Evolutionary conservation across 2,329 filamentous ascomycete genomes (phyloP).

Genomic region (Didymella lethalis): DNA sequence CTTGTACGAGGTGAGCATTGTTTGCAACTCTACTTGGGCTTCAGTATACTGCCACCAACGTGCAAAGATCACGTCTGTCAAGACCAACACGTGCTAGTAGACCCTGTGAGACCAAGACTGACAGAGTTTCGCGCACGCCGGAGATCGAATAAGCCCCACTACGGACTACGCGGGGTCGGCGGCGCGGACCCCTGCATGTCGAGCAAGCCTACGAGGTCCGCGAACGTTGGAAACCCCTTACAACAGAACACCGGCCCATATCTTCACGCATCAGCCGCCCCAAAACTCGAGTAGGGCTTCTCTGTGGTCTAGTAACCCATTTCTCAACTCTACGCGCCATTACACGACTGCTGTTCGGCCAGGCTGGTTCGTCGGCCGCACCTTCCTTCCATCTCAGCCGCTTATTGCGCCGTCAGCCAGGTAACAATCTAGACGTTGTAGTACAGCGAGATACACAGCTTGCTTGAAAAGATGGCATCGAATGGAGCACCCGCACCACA

Average conservation of each 20-base stretch:
- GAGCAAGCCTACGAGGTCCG: slow-evolving; percentile 4
- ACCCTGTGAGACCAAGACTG: not conserved
- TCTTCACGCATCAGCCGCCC: not conserved
- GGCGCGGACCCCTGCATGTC: not conserved
- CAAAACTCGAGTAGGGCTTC: not conserved
- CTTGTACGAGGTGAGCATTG: too few species aligned
- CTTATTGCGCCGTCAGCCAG: not conserved
- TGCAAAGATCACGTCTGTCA: too few species aligned
- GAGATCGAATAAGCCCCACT: slow-evolving; percentile 3
- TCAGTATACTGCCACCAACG: too few species aligned
- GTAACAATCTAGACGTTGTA: not conserved
- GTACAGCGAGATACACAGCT: not conserved
- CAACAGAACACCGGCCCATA: not conserved
- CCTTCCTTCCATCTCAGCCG: slow-evolving; percentile 4
- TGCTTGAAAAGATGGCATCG: slow-evolving; percentile 33
- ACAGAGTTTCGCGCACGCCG: not conserved
- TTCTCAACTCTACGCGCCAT: not conserved
- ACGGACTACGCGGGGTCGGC: not conserved
- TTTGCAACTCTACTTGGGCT: too few species aligned
- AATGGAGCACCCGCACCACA: slow-evolving; percentile 47
- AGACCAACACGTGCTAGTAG: too few species aligned
- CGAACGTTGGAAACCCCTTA: not conserved
- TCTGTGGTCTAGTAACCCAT: not conserved
- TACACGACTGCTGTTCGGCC: slow-evolving; percentile 3
- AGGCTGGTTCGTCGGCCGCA: slow-evolving; percentile 22